phyloP scores from a whole-genome alignment of 306 rosid genomes.

The Castanea mollissima region DNA sequence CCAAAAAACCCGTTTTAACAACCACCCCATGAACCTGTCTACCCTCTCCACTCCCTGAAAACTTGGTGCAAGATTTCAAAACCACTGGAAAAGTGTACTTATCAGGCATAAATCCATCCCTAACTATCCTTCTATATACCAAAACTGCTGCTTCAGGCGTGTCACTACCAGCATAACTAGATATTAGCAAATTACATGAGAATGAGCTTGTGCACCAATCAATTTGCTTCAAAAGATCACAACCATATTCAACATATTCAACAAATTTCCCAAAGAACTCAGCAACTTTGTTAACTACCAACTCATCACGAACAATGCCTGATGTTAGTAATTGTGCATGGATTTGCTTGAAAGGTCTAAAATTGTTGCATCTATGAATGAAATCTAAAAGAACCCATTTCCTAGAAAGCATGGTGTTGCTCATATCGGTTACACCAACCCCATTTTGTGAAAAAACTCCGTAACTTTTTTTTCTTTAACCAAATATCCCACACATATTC shows the following conservation, averaged over 20 bases:
- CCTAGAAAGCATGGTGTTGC: neutral
- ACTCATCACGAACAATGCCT: constrained; percentile 46
- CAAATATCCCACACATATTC: neutral
- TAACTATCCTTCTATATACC: constrained; percentile 40
- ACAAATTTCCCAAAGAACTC: constrained; percentile 51
- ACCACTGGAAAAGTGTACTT: constrained; percentile 58
- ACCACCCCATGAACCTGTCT: constrained; percentile 56
- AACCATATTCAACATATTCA: constrained; percentile 43
- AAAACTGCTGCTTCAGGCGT: constrained; percentile 39
- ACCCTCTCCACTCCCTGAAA: constrained; percentile 53
- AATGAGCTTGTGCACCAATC: constrained; percentile 61
- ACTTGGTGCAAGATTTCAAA: constrained; percentile 74
- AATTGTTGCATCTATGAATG: neutral
- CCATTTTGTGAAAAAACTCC: neutral
- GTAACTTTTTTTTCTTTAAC: neutral
- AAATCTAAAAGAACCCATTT: neutral
- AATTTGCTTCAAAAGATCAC: constrained; percentile 62
- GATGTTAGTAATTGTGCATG: constrained; percentile 58
- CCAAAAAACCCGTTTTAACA: constrained; percentile 45
- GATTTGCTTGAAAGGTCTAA: constrained; percentile 30
- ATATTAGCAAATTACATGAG: constrained; percentile 58
- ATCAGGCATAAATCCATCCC: constrained; percentile 71
- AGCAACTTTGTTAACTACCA: constrained; percentile 43
- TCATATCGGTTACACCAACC: neutral
- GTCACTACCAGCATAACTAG: constrained; percentile 37